Conservation (phyloP, 2,329 filamentous ascomycete species). For the Monilinia fructicola region DNA sequence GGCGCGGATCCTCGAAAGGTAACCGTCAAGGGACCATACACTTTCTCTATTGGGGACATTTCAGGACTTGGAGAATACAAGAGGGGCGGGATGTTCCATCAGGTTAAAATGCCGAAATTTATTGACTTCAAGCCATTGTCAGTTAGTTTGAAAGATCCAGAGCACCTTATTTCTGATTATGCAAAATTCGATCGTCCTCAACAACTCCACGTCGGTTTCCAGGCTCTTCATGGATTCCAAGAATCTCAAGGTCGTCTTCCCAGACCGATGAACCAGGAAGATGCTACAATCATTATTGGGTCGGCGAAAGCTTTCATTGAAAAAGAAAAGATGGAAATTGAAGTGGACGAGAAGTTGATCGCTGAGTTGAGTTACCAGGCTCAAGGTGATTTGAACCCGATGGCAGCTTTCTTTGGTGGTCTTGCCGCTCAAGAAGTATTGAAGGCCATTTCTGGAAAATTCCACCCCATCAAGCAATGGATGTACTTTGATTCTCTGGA, state of each 20-base stretch:
- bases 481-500: constrained; percentile 98
- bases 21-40: constrained; percentile 92
- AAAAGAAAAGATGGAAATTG: constrained; percentile 73
- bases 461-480: constrained; percentile 92
- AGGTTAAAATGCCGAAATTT: constrained; percentile 98
- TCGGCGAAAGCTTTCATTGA: constrained; percentile 73
- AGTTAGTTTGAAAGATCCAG: constrained; percentile 77
- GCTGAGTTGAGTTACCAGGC: constrained; percentile 95
- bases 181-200: constrained; percentile 95
- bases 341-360: constrained; percentile 89
- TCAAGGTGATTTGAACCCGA: constrained; percentile 81
- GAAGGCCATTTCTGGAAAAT: constrained; percentile 97
- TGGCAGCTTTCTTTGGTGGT: constrained; percentile 94
- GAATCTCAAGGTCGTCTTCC: constrained; percentile 74
- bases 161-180: constrained; percentile 89
- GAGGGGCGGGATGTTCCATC: constrained; percentile 84
- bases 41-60: constrained; percentile 94
- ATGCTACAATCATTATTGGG: constrained; percentile 75
- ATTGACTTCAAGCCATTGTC: constrained; percentile 84
- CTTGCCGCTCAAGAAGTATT: constrained; percentile 91
- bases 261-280: constrained; percentile 77
- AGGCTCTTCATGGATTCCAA: constrained; percentile 85
- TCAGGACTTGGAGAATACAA: constrained; percentile 83
- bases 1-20: constrained; percentile 82
- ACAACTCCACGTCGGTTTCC: constrained; percentile 88